phyloP scores from a whole-genome alignment of 306 rosid genomes.

The Cicer arietinum region DNA sequence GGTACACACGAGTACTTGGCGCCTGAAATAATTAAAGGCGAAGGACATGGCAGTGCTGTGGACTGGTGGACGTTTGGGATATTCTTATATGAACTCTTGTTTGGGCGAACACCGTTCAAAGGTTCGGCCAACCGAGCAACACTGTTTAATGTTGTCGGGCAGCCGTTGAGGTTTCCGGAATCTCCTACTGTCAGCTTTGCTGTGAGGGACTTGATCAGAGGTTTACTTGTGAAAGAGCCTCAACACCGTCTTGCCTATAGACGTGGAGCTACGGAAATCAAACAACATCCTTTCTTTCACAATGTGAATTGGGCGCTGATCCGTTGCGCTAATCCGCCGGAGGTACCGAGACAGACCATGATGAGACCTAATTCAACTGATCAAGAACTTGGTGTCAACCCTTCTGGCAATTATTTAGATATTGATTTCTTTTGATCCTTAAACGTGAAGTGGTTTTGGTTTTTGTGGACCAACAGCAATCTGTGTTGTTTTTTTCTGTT shows the following conservation, averaged over 20 bases:
- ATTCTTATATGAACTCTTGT: constrained; percentile 92
- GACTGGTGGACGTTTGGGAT: constrained; percentile 99
- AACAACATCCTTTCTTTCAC: constrained; percentile 95
- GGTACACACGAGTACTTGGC: constrained; percentile 99
- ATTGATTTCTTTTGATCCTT: constrained; percentile 86
- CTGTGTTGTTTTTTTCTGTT: constrained; percentile 45
- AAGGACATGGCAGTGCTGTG: constrained; percentile 99
- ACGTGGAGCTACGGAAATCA: constrained; percentile 93
- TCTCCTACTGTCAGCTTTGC: constrained; percentile 93
- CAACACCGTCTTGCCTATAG: constrained; percentile 96
- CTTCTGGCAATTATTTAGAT: constrained; percentile 92
- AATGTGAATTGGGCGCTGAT: constrained; percentile 96
- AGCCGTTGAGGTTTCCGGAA: constrained; percentile 93
- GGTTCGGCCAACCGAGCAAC: constrained; percentile 89
- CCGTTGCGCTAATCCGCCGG: constrained; percentile 90
- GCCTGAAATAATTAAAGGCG: constrained; percentile 93
- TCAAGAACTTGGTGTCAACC: constrained; percentile 65
- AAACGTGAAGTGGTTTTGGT: not conserved
- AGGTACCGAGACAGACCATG: constrained; percentile 65
- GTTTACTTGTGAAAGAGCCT: constrained; percentile 96
- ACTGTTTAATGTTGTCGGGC: constrained; percentile 89
- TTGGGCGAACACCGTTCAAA: constrained; percentile 92
- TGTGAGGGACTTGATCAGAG: constrained; percentile 93
- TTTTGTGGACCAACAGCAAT: constrained; percentile 29
- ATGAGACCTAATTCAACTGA: constrained; percentile 46